Evolutionary conservation across 2,329 filamentous ascomycete genomes (phyloP), one percentile per base, ranked within the genome.

Genomic region (Pseudogymnoascus pannorum): DNA sequence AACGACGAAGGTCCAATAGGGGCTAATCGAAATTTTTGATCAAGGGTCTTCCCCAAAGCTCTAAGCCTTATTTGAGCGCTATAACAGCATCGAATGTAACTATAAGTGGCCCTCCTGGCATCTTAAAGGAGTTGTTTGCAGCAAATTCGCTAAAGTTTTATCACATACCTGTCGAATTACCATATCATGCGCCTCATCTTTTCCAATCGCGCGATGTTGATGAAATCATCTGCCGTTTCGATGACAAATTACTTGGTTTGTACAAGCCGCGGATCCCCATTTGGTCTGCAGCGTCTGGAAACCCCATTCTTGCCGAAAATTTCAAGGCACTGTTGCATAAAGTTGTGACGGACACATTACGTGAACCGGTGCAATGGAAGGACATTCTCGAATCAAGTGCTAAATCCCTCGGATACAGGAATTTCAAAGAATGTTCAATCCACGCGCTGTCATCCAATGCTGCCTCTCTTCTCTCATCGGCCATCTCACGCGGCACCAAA

Each of bases 181-280:
- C 66, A 7, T 68, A 68, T 59, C 67, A 69, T 61, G 67, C 67
- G 4, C 63, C 66, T 5, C 66, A 69, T 48, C 62, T 69, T 11
- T 69, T 63, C 58, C 61, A 61, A 12, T n/a, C 29, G 11, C 51
- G 61, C 3, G 65, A 68, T 48, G 57, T 68, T 12, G 26, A 54
- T 12, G 48, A 54, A 54, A 33, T 54, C 48, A 54, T 54, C 48
- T 31, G n/a, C 48, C 26, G n/a, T 1, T 54, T 54, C n/a, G 48
- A 54, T 54, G 48, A 54, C 48, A 33, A 54, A 54, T 54, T 54
- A 31, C 11, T 31, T 54, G 48, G 48, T 54, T 54, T 26, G 26
- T 54, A 54, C 48, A 54, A 54, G n/a, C 48, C 48, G 14, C 48
- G 26, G 18, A 64, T 67, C 48, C 64, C 64, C 14, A 31, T 66